Evolutionary conservation across 495 filamentous ascomycete genomes (phyloP).

Genomic region (Talaromyces nanjingensis): DNA sequence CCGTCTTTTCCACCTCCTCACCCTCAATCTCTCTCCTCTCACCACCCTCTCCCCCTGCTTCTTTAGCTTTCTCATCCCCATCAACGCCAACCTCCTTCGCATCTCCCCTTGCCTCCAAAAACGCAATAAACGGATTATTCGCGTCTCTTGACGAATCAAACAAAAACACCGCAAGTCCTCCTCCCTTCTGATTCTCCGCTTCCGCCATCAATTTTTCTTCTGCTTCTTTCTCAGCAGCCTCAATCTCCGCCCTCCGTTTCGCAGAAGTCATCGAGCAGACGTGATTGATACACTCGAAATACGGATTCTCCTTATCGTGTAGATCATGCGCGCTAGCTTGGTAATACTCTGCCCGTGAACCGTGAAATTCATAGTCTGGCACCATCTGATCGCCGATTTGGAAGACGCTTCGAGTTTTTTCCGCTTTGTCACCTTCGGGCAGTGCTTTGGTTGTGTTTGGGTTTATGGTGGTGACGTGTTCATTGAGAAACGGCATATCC

Average conservation of each 20-base stretch:
- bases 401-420: background rate
- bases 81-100: background rate
- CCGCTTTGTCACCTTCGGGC: background rate
- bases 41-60: background rate
- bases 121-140: slow-evolving; percentile 3
- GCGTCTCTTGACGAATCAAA: background rate
- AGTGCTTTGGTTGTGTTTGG: background rate
- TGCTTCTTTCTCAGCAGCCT: background rate
- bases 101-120: background rate
- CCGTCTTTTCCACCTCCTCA: background rate
- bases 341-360: slow-evolving; percentile 46
- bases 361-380: slow-evolving; percentile 18
- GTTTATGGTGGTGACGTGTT: background rate
- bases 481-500: background rate
- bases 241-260: slow-evolving; percentile 5
- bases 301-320: slow-evolving; percentile 35
- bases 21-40: background rate
- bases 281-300: slow-evolving; percentile 45
- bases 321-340: slow-evolving; percentile 46
- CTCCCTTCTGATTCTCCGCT: background rate
- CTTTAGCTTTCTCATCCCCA: background rate
- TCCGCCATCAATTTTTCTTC: background rate
- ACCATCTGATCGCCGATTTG: background rate
- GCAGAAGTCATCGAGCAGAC: slow-evolving; percentile 34
- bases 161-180: background rate